Evolutionary conservation across 208 protist genomes (phyloP).

Genomic region (Acanthamoeba healyi): DNA sequence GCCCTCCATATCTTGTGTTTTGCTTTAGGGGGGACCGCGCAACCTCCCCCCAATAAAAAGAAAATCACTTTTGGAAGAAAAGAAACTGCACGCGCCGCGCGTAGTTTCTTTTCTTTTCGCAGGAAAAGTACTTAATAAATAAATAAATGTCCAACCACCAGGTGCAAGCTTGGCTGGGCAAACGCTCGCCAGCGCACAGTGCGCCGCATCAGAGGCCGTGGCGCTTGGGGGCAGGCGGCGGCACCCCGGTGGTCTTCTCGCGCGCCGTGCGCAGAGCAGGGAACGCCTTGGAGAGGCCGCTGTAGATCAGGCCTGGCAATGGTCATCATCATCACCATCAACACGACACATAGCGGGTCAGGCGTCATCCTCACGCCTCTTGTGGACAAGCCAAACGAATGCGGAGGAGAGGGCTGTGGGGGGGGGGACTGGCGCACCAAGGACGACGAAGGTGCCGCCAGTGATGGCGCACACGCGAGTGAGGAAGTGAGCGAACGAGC

Average conservation of each 20-base stretch:
- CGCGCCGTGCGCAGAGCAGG: background rate
- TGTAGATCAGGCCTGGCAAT: background rate
- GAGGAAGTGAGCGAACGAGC: slow-evolving; percentile 38
- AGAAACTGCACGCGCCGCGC: too few relatives aligned
- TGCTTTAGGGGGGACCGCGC: background rate
- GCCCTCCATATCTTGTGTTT: background rate
- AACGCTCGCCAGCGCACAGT: too few relatives aligned
- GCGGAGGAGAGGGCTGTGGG: too few relatives aligned
- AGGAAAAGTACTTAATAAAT: background rate
- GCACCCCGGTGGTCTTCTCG: background rate
- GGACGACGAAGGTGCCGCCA: slow-evolving; percentile 54
- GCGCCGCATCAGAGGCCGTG: background rate
- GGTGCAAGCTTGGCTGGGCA: too few relatives aligned
- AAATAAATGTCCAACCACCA: too few relatives aligned
- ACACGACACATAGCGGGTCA: too few relatives aligned
- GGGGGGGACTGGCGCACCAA: background rate
- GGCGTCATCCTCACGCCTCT: too few relatives aligned
- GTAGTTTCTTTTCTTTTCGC: background rate
- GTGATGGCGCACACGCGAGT: slow-evolving; percentile 52
- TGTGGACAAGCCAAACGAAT: too few relatives aligned
- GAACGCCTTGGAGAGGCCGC: slow-evolving; percentile 1
- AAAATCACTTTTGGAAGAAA: background rate
- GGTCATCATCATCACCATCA: background rate
- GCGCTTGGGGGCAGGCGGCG: background rate
- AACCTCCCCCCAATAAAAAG: too few relatives aligned